Evolutionary conservation across 176 grass and related monocot species (phyloP), one percentile per base, ranked within the genome.

Genomic region (Lolium multiflorum): DNA sequence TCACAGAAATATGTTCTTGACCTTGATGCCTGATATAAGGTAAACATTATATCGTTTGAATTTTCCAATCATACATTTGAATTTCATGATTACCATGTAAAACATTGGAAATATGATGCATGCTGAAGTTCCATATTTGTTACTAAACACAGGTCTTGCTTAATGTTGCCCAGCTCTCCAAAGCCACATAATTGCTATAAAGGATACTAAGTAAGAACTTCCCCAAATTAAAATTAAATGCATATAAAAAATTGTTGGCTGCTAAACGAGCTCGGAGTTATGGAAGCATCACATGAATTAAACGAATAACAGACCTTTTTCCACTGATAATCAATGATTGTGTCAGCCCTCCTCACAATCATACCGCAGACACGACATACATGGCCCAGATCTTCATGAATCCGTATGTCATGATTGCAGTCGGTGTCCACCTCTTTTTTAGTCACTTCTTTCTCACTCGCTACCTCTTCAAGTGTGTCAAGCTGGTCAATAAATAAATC

Each of bases 301-400:
- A 72, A 60, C 5, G 83, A 79, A 83, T 57, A 48, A 79, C 56
- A 13, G 13, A 98, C 97, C 97, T 98, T 98, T 87, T 91, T 94
- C 92, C 94, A 98, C 82, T 96, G 93, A 76, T 89, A 96, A 75
- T 96, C 94, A 89, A 98, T 89, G 76, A 98, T 98, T 35, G 90
- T 94, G 25, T 98, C 97, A 76, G 95, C 95, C 25, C 87, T 98
- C 88, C 89, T 94, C 86, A 94, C 84, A 88, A 98, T 98, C 84
- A 98, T 89, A 57, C 97, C 97, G 89, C 97, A 98, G 57, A 98
- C 79, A 79, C 89, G 84, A 52, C 97, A 98, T 73, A 94, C 93
- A 87, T 94, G 91, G 17, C 97, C 97, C 43, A 98, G 63, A 85
- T 98, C 97, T 83, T 98, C 97, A 79, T 95, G 79, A 87, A 94